A percentile compares a stretch with the other conserved stretches of the same genome.
Conservation (phyloP, 352 stramenopile species). For the Phytophthora uliginosa region DNA sequence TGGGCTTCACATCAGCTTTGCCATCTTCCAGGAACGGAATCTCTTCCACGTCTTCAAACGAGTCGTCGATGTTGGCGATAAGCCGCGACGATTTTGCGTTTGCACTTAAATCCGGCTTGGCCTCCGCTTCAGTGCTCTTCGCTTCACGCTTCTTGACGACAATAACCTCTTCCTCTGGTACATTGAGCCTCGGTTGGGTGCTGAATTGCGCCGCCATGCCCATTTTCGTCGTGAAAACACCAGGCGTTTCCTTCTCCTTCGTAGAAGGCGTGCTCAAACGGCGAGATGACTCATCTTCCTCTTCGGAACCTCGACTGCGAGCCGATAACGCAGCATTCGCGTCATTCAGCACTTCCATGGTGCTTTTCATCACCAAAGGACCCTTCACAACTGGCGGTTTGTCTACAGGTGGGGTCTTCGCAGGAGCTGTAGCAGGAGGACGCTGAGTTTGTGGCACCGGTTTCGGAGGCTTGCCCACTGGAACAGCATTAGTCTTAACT, state of each 20-base stretch:
- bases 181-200: conserved; percentile 54
- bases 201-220: conserved; percentile 69
- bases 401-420: conserved; percentile 16
- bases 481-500: conserved; percentile 12
- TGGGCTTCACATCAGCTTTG: conserved; percentile 52
- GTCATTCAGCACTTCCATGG: conserved; percentile 80
- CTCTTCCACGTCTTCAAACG: conserved; percentile 85
- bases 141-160: conserved; percentile 72
- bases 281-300: conserved; percentile 23
- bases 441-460: conserved; percentile 12
- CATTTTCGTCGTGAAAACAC: conserved; percentile 46
- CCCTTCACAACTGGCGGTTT: conserved; percentile 42
- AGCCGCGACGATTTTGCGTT: conserved; percentile 21
- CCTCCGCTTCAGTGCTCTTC: conserved; percentile 43
- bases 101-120: conserved; percentile 18
- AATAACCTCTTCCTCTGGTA: conserved; percentile 77
- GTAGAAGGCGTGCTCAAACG: conserved; percentile 18
- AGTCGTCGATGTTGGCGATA: conserved; percentile 55
- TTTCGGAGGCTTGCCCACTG: conserved; percentile 33
- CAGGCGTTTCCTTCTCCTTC: conserved; percentile 19
- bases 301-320: conserved; percentile 36
- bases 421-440: conserved; percentile 22
- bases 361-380: conserved; percentile 62
- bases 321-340: conserved; percentile 52
- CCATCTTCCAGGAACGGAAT: conserved; percentile 80